Percentiles rank a stretch among this genome's conserved stretches.
phyloP scores from a whole-genome alignment of 805 yeast species.

The Cyberlindnera mississippiensis region DNA sequence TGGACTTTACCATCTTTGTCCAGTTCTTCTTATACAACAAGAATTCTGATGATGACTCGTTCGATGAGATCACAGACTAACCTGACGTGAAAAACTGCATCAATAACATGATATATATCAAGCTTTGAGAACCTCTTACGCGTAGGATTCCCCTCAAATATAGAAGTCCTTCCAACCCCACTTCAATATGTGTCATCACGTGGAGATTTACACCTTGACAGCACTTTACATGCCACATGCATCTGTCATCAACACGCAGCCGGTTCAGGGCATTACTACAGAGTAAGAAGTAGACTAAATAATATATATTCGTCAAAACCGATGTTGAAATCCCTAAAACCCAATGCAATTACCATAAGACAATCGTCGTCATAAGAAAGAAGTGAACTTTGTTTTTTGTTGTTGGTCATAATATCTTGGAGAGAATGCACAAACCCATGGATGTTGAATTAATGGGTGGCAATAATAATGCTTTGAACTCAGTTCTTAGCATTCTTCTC shows the following conservation, averaged over 20 bases:
- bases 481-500: conserved; percentile 32
- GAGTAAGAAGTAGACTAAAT: neutral
- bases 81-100: neutral
- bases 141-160: too few species aligned
- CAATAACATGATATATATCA: too few species aligned
- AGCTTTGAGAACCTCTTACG: too few species aligned
- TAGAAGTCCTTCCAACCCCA: too few species aligned
- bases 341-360: conserved; percentile 25
- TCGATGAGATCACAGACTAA: conserved; percentile 11
- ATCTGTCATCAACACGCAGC: too few species aligned
- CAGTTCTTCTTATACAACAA: conserved; percentile 76
- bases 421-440: conserved; percentile 10
- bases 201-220: too few species aligned
- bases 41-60: conserved; percentile 16
- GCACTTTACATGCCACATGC: too few species aligned
- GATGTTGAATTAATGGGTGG: conserved; percentile 26
- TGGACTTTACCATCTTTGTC: conserved; percentile 79
- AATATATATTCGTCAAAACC: conserved; percentile 24
- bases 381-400: conserved; percentile 13
- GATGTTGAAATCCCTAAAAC: conserved; percentile 46
- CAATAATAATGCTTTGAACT: conserved; percentile 4
- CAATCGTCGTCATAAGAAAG: conserved; percentile 15
- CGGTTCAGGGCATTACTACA: too few species aligned
- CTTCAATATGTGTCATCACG: too few species aligned
- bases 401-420: conserved; percentile 11